Percentiles rank a stretch among this genome's conserved stretches.
These are phyloP conservation scores for Brassica nigra DNA, from an alignment of 345 rosid species.

Conservation along the genomic window DNA sequence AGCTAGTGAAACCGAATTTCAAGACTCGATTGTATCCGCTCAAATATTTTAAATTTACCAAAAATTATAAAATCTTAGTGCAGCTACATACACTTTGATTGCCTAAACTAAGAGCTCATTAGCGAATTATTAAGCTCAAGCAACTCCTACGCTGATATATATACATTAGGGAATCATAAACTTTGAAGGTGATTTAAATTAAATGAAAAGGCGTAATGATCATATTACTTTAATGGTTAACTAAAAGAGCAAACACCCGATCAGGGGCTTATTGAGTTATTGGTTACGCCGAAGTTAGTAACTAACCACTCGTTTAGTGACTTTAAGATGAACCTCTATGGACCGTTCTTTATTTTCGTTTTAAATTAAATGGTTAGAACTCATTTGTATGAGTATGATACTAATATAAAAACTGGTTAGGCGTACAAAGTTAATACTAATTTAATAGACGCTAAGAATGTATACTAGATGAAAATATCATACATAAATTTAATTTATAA, in stretches of 20 bases:
- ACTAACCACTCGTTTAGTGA: conserved; percentile 23
- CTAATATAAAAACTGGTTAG: conserved; percentile 13
- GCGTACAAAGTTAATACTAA: conserved; percentile 23
- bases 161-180: conserved; percentile 24
- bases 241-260: not conserved
- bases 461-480: conserved; percentile 29
- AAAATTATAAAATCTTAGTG: too few species aligned
- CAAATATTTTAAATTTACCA: too few species aligned
- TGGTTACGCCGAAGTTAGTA: conserved; percentile 22
- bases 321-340: conserved; percentile 23
- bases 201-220: not conserved
- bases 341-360: conserved; percentile 31
- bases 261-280: conserved; percentile 18
- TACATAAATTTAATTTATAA: not conserved
- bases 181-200: not conserved
- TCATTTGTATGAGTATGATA: conserved; percentile 18
- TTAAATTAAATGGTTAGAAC: not conserved
- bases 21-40: too few species aligned
- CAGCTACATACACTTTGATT: too few species aligned
- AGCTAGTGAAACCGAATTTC: too few species aligned
- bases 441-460: conserved; percentile 27
- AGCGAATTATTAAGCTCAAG: conserved; percentile 9
- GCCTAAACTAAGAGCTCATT: too few species aligned
- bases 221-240: conserved; percentile 10
- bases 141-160: not conserved